Percentiles rank a stretch among this genome's conserved stretches.
phyloP scores from a whole-genome alignment of 2,329 filamentous ascomycete species.

The Fusarium sp. region DNA sequence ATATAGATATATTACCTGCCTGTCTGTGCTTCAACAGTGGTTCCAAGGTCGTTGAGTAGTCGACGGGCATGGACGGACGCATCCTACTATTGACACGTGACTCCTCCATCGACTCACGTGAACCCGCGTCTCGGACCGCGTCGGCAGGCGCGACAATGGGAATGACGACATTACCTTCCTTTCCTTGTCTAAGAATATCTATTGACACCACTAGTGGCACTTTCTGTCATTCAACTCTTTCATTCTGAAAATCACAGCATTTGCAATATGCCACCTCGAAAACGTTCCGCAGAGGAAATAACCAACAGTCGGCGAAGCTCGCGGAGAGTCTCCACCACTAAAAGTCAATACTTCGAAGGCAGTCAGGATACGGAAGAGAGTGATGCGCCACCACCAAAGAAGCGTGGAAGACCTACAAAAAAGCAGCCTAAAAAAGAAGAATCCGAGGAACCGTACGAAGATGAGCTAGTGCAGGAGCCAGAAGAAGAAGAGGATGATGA shows the following conservation, averaged over 20 bases:
- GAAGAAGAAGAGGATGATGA: conserved; percentile 46
- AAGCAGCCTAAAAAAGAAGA: conserved; percentile 33
- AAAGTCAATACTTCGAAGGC: conserved; percentile 62
- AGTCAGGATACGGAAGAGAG: conserved; percentile 30
- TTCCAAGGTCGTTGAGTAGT: neutral
- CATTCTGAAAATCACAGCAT: neutral
- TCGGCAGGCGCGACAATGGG: conserved; percentile 26
- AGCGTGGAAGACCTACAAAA: conserved; percentile 41
- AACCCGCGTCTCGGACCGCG: conserved; percentile 40
- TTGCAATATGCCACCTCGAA: conserved; percentile 51
- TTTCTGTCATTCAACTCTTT: neutral
- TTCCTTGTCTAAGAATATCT: neutral
- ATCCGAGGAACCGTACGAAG: conserved; percentile 42
- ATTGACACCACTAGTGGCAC: neutral
- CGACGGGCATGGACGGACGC: neutral
- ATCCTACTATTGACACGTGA: neutral
- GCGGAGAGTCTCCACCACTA: conserved; percentile 56
- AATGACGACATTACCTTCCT: conserved; percentile 39
- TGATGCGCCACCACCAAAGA: conserved; percentile 44
- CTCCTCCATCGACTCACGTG: conserved; percentile 33
- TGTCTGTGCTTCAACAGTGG: neutral
- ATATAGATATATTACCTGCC: too few relatives aligned
- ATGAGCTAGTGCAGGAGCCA: conserved; percentile 38
- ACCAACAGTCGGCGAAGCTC: conserved; percentile 56
- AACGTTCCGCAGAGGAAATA: conserved; percentile 48